Conservation (phyloP, 148 eudicot genomes). For the Cornus controversa region DNA sequence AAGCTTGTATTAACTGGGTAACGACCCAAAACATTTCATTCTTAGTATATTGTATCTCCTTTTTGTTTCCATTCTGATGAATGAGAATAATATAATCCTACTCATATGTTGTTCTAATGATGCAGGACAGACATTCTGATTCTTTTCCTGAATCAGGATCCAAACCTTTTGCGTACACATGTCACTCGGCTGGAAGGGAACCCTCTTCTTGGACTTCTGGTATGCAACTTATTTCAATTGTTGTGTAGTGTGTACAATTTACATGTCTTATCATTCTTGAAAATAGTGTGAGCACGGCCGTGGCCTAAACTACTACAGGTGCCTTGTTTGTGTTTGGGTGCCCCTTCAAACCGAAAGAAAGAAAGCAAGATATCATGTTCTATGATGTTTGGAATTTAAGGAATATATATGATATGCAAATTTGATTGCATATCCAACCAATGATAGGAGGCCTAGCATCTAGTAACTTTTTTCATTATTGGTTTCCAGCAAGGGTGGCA, state of each 20-base stretch:
- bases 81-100: conserved; percentile 1
- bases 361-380: neutral
- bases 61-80: neutral
- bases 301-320: neutral
- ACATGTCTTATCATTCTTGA: neutral
- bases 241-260: neutral
- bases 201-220: conserved; percentile 90
- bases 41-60: neutral
- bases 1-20: conserved; percentile 89
- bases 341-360: neutral
- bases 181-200: conserved; percentile 74
- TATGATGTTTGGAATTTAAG: neutral
- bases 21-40: conserved; percentile 9
- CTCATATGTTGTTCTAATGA: conserved; percentile 38
- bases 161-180: conserved; percentile 80
- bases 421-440: neutral
- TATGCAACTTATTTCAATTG: conserved; percentile 22
- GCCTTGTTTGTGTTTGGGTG: neutral
- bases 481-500: no score
- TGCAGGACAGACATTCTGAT: conserved; percentile 99
- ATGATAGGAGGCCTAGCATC: neutral
- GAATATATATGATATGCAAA: neutral
- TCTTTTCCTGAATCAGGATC: conserved; percentile 81
- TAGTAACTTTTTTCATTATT: no score
- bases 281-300: neutral